phyloP scores from a whole-genome alignment of 306 rosid species.

The Corylus avellana region DNA sequence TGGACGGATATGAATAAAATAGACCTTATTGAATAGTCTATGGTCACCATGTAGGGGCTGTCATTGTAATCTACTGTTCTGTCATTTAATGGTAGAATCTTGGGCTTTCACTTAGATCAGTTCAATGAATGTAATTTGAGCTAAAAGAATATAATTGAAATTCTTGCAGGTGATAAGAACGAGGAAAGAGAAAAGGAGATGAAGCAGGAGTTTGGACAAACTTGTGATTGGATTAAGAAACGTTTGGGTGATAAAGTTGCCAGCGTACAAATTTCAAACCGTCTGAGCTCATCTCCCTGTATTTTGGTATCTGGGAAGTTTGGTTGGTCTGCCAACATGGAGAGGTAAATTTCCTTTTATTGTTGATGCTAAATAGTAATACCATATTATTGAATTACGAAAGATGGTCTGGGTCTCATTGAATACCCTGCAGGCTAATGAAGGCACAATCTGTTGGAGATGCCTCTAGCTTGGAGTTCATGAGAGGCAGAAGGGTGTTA shows the following conservation, averaged over 20 bases:
- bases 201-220: conserved; percentile 79
- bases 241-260: conserved; percentile 91
- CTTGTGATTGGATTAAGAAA: conserved; percentile 96
- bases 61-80: neutral
- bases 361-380: neutral
- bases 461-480: conserved; percentile 79
- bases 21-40: neutral
- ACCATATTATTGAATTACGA: conserved; percentile 6
- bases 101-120: neutral
- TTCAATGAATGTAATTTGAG: neutral
- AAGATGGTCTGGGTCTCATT: conserved; percentile 12
- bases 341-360: conserved; percentile 52
- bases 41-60: neutral
- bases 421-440: conserved; percentile 66
- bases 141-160: conserved; percentile 3
- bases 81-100: neutral
- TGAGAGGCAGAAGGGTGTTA: conserved; percentile 97
- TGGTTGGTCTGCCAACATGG: conserved; percentile 99
- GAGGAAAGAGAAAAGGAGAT: conserved; percentile 87
- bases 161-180: conserved; percentile 77
- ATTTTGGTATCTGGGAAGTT: conserved; percentile 94
- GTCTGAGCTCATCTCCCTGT: conserved; percentile 93
- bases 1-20: neutral
- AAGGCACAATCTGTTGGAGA: conserved; percentile 92
- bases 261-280: conserved; percentile 82